Conservation (phyloP, 2,329 filamentous ascomycete genomes). For the Xylaria digitata region DNA sequence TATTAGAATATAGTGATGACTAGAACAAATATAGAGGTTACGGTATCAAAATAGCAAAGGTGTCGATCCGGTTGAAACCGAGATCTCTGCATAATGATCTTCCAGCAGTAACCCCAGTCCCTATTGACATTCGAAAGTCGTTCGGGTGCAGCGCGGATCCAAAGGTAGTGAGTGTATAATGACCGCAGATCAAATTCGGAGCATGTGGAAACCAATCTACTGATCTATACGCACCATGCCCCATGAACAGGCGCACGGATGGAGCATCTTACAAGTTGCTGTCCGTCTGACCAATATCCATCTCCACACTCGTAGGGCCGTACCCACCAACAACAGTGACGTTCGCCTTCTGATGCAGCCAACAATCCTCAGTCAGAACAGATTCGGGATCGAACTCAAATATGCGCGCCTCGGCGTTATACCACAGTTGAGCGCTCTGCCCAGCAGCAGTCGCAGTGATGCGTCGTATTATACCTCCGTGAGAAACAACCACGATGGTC, state of each 20-base stretch:
- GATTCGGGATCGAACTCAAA: constrained; percentile 42
- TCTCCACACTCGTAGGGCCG: constrained; percentile 41
- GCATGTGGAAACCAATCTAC: constrained; percentile 5
- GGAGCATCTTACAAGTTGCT: constrained; percentile 26
- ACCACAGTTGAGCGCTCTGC: constrained; percentile 36
- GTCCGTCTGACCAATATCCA: constrained; percentile 38
- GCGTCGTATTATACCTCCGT: constrained; percentile 46
- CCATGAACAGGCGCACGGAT: not conserved
- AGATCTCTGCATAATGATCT: constrained; percentile 29
- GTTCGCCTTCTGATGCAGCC: constrained; percentile 40
- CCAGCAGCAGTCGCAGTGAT: constrained; percentile 38
- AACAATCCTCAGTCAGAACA: constrained; percentile 42
- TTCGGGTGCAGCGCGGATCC: constrained; percentile 3
- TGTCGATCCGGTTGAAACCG: constrained; percentile 34
- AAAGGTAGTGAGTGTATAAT: not conserved
- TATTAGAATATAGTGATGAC: too few species aligned
- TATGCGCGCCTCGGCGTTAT: constrained; percentile 43
- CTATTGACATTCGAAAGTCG: not conserved
- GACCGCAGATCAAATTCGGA: not conserved
- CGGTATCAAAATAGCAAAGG: not conserved
- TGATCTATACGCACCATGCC: not conserved
- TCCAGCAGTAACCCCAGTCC: not conserved
- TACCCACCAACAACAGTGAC: constrained; percentile 43
- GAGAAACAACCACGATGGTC: constrained; percentile 49
- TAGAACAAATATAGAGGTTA: not conserved